phyloP scores from a whole-genome alignment of 2,329 filamentous ascomycete species.

The Paecilomyces sp. region DNA sequence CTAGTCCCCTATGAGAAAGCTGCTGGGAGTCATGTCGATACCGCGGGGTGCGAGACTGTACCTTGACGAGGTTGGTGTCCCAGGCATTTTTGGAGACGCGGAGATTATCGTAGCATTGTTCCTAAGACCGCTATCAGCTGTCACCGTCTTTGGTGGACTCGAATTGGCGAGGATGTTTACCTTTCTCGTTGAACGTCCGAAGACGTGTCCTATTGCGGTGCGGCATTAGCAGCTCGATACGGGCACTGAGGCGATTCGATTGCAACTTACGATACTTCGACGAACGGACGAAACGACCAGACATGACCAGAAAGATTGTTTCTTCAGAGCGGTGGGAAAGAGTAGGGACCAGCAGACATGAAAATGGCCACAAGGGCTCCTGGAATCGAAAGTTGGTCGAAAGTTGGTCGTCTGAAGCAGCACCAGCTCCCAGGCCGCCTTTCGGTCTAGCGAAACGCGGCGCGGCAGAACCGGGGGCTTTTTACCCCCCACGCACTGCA shows the following conservation, averaged over 20 bases:
- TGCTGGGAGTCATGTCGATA: constrained; percentile 14
- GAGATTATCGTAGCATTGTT: constrained; percentile 97
- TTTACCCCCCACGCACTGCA: neutral
- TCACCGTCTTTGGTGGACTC: neutral
- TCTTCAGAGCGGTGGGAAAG: constrained; percentile 5
- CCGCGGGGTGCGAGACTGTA: constrained; percentile 37
- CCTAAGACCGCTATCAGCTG: constrained; percentile 38
- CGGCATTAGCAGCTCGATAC: constrained; percentile 21
- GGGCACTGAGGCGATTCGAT: constrained; percentile 6
- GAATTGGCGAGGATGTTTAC: constrained; percentile 26
- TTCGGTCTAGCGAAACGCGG: neutral
- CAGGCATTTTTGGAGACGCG: constrained; percentile 97
- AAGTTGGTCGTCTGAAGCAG: neutral
- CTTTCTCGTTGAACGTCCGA: constrained; percentile 90
- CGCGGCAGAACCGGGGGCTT: neutral
- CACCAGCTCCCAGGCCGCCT: neutral
- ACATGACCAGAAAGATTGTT: constrained; percentile 41
- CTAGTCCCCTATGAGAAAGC: constrained; percentile 39
- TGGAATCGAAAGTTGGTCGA: neutral
- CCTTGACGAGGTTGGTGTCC: constrained; percentile 98
- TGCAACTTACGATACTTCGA: constrained; percentile 62
- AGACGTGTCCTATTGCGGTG: constrained; percentile 74
- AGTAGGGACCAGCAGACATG: constrained; percentile 13
- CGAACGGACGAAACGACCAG: constrained; percentile 64
- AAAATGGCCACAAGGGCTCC: neutral